Evolutionary conservation across 1,284 basidiomycete species (phyloP).

Genomic region (Austroboletus niveus): DNA sequence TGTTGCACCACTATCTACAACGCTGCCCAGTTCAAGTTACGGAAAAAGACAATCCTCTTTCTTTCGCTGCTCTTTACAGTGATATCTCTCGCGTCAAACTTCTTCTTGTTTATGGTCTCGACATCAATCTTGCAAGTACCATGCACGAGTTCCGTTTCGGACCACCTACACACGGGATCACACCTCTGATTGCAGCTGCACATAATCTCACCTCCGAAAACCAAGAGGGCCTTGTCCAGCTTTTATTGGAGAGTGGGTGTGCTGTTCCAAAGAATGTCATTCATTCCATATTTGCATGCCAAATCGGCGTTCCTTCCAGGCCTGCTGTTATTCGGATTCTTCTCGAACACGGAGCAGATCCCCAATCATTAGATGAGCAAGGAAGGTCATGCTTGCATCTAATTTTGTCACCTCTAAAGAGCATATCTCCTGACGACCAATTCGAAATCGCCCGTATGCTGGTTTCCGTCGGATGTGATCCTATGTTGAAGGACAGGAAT

Average conservation of each 20-base stretch:
- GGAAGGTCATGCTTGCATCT: neutral
- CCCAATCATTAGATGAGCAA: neutral
- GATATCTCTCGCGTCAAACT: neutral
- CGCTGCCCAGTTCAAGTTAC: neutral
- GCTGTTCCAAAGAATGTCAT: neutral
- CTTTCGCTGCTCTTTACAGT: neutral
- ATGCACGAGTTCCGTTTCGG: no score
- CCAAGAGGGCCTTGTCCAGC: neutral
- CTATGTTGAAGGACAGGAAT: neutral
- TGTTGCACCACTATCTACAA: neutral
- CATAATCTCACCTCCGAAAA: neutral
- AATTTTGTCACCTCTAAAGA: no score
- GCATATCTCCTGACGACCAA: neutral
- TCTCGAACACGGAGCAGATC: neutral
- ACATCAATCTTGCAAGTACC: neutral
- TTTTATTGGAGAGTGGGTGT: neutral
- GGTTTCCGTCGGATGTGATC: neutral
- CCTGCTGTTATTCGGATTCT: neutral
- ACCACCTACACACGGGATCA: neutral
- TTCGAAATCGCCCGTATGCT: neutral
- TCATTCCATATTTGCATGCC: neutral
- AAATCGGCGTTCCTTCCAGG: no score
- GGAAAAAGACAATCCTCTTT: neutral
- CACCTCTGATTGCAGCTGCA: neutral
- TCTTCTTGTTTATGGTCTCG: conserved; percentile 3